Evolutionary conservation across 1,284 basidiomycete genomes (phyloP).

Genomic region (Kalmanozyma brasiliensis): DNA sequence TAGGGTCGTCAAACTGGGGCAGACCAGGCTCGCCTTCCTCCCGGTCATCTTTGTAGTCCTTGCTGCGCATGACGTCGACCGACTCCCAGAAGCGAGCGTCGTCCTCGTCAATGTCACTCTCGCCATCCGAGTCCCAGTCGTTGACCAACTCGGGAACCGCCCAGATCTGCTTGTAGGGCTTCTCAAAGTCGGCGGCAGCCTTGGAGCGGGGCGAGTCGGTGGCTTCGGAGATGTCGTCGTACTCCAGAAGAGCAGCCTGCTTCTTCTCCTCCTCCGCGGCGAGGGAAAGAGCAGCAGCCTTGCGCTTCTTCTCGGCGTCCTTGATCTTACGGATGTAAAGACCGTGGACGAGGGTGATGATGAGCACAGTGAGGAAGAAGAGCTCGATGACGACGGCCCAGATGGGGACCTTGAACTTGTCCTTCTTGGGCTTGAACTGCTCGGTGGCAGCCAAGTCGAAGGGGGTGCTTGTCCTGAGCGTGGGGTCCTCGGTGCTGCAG

Average conservation of each 20-base stretch:
- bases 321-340: conserved; percentile 43
- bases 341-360: conserved; percentile 47
- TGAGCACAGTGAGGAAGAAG: conserved; percentile 37
- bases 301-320: conserved; percentile 39
- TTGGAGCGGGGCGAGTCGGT: conserved; percentile 29
- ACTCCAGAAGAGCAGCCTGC: conserved; percentile 17
- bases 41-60: conserved; percentile 34
- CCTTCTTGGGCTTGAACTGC: conserved; percentile 21
- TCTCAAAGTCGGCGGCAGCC: conserved; percentile 35
- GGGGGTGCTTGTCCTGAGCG: conserved; percentile 45
- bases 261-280: conserved; percentile 28
- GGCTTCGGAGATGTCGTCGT: conserved; percentile 25
- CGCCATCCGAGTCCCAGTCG: conserved; percentile 43
- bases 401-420: conserved; percentile 34
- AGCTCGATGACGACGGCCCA: conserved; percentile 44
- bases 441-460: conserved; percentile 27
- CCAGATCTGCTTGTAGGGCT: conserved; percentile 50
- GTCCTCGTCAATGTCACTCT: conserved; percentile 47
- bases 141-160: conserved; percentile 48
- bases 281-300: conserved; percentile 28
- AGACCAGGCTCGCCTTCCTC: conserved; percentile 32
- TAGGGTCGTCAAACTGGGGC: conserved; percentile 30
- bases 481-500: conserved; percentile 56
- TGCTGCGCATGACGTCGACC: conserved; percentile 38
- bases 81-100: conserved; percentile 50